Percentiles rank a stretch among this genome's conserved stretches.
Evolutionary conservation across 371 early-diverging fungal species (phyloP).

Genomic region (Vairimorpha ceranae): DNA sequence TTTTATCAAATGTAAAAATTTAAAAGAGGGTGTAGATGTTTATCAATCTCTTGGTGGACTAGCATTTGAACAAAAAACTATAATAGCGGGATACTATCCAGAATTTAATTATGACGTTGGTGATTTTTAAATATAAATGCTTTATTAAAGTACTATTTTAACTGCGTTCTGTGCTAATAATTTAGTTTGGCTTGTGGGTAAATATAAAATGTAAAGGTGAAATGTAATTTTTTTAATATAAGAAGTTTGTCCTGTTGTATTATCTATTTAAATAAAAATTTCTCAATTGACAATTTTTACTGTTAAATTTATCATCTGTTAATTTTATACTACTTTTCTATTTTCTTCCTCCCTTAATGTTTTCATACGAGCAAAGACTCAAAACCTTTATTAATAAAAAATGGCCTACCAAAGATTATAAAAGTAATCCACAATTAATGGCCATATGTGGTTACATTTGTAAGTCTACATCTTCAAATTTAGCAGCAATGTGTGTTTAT

Average conservation of each 20-base stretch:
- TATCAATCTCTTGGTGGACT: slow-evolving; percentile 15
- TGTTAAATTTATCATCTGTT: too few relatives aligned
- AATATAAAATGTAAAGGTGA: too few relatives aligned
- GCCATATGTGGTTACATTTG: slow-evolving; percentile 26
- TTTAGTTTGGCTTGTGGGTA: too few relatives aligned
- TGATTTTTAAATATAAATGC: slow-evolving; percentile 3
- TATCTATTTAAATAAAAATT: too few relatives aligned
- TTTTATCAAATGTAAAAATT: slow-evolving; percentile 17
- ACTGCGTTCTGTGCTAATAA: too few relatives aligned
- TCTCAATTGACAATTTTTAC: too few relatives aligned
- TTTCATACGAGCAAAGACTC: slow-evolving; percentile 31
- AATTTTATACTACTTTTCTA: too few relatives aligned
- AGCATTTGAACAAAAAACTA: slow-evolving; percentile 3
- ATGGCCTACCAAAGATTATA: slow-evolving; percentile 8
- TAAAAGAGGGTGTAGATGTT: background rate
- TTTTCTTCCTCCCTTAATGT: slow-evolving; percentile 20
- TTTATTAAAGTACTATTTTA: too few relatives aligned
- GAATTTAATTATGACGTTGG: slow-evolving; percentile 21
- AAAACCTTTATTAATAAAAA: slow-evolving; percentile 22
- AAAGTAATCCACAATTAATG: slow-evolving; percentile 7
- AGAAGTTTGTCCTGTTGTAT: too few relatives aligned
- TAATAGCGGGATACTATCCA: slow-evolving; percentile 26
- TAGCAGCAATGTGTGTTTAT: slow-evolving; percentile 45
- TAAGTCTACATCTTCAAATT: background rate
- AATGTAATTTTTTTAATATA: too few relatives aligned